phyloP scores from a whole-genome alignment of 2,329 filamentous ascomycete species.

The Cladobotryum protrusum region DNA sequence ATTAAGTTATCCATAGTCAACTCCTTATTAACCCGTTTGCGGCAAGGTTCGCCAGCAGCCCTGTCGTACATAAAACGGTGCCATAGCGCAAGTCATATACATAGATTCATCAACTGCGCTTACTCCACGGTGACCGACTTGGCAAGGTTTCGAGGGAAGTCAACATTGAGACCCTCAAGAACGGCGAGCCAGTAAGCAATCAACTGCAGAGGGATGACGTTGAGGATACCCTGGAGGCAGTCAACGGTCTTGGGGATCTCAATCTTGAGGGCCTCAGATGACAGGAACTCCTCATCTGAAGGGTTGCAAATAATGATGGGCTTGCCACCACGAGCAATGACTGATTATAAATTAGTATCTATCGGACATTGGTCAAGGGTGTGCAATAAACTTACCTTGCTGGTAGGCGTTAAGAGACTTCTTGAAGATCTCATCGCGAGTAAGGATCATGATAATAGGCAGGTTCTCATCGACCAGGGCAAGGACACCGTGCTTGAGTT shows the following conservation, averaged over 20 bases:
- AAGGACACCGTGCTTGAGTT: constrained; percentile 97
- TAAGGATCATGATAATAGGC: constrained; percentile 99
- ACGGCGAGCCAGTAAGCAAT: constrained; percentile 99
- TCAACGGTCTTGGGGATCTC: constrained; percentile 96
- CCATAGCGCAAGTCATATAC: not conserved
- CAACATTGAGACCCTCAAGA: constrained; percentile 90
- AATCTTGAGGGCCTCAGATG: constrained; percentile 89
- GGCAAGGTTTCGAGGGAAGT: constrained; percentile 97
- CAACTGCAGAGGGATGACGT: constrained; percentile 94
- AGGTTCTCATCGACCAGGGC: constrained; percentile 97
- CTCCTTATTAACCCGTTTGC: constrained; percentile 14
- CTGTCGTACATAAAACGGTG: constrained; percentile 1
- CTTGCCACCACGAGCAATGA: constrained; percentile 90
- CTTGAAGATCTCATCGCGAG: constrained; percentile 89
- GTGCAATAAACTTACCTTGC: constrained; percentile 57
- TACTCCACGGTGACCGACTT: constrained; percentile 99
- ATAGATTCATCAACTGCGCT: constrained; percentile 19
- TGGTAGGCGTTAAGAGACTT: constrained; percentile 99
- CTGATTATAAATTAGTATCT: constrained; percentile 37
- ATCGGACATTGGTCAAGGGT: not conserved
- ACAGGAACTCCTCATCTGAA: constrained; percentile 79
- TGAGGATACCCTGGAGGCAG: constrained; percentile 90
- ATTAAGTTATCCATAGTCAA: constrained; percentile 16
- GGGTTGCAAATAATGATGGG: constrained; percentile 99
- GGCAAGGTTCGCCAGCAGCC: not conserved